These are phyloP conservation scores for Verticillium klebahnii DNA, from an alignment of 2,329 filamentous ascomycete species.

Conservation along the genomic window DNA sequence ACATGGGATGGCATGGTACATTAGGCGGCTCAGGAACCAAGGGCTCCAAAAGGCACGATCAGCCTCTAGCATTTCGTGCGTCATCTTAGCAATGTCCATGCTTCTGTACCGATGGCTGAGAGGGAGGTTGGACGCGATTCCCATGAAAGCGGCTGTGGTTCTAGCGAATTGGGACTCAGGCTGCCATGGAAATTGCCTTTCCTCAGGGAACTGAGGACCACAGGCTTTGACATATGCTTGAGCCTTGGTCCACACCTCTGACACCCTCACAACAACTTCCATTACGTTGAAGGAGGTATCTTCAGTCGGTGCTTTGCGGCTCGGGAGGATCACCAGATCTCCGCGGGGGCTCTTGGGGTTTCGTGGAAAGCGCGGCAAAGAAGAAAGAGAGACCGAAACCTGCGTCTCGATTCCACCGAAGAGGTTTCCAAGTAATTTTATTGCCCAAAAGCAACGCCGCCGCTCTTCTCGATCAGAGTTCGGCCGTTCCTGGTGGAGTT, in stretches of 20 bases:
- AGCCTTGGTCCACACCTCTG: neutral
- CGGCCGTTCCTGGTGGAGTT: neutral
- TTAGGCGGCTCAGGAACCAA: constrained; percentile 46
- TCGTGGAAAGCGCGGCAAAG: neutral
- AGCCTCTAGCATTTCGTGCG: constrained; percentile 33
- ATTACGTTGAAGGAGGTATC: neutral
- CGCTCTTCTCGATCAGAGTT: constrained; percentile 13
- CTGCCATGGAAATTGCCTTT: constrained; percentile 27
- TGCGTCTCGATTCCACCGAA: constrained; percentile 23
- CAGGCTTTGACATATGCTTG: neutral
- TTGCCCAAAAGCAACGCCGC: constrained; percentile 34
- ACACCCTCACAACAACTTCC: neutral
- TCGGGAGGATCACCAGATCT: neutral
- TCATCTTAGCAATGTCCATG: constrained; percentile 37
- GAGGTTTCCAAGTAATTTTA: constrained; percentile 35
- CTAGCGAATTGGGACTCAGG: constrained; percentile 46
- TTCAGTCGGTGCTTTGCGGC: neutral
- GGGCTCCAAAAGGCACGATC: constrained; percentile 48
- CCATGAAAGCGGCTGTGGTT: constrained; percentile 44
- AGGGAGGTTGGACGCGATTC: constrained; percentile 45
- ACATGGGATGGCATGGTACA: constrained; percentile 48
- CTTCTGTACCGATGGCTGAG: constrained; percentile 44
- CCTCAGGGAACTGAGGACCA: neutral
- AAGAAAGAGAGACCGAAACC: neutral
- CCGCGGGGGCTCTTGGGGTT: neutral